A percentile compares a stretch with the other conserved stretches of the same genome.
phyloP scores from a whole-genome alignment of 1,284 basidiomycete genomes.

The Singerocomus inundabilis region DNA sequence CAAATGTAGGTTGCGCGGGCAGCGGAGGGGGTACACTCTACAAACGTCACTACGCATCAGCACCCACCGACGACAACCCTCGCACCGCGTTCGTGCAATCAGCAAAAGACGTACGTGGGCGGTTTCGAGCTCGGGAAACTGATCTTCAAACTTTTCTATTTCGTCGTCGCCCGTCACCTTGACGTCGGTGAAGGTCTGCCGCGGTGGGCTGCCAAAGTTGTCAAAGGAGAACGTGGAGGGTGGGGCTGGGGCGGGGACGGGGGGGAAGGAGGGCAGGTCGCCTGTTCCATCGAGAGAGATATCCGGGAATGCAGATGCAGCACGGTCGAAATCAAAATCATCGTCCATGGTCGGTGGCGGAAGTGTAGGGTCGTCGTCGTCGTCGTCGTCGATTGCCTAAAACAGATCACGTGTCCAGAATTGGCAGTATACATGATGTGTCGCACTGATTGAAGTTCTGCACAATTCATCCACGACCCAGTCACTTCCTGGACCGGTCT shows the following conservation, averaged over 20 bases:
- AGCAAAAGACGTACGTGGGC: constrained; percentile 44
- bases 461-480: too few species aligned
- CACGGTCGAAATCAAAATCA: constrained; percentile 73
- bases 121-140: constrained; percentile 85
- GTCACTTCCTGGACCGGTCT: too few species aligned
- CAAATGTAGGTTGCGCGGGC: constrained; percentile 42
- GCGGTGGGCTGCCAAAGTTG: constrained; percentile 53
- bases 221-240: constrained; percentile 59
- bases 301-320: constrained; percentile 83
- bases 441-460: too few species aligned
- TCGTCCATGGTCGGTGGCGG: constrained; percentile 30
- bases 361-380: neutral
- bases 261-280: constrained; percentile 48
- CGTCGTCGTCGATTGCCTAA: neutral
- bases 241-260: constrained; percentile 21
- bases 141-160: constrained; percentile 86
- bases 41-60: constrained; percentile 8
- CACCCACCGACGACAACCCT: neutral
- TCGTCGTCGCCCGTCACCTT: constrained; percentile 87
- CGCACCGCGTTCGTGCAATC: neutral
- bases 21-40: constrained; percentile 31
- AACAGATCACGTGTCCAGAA: too few species aligned
- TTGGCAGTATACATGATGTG: too few species aligned
- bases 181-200: constrained; percentile 48
- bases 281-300: constrained; percentile 68